A percentile compares a stretch with the other conserved stretches of the same genome.
Evolutionary conservation across 1,284 basidiomycete genomes (phyloP).

Genomic region (Retiboletus flavoniger): DNA sequence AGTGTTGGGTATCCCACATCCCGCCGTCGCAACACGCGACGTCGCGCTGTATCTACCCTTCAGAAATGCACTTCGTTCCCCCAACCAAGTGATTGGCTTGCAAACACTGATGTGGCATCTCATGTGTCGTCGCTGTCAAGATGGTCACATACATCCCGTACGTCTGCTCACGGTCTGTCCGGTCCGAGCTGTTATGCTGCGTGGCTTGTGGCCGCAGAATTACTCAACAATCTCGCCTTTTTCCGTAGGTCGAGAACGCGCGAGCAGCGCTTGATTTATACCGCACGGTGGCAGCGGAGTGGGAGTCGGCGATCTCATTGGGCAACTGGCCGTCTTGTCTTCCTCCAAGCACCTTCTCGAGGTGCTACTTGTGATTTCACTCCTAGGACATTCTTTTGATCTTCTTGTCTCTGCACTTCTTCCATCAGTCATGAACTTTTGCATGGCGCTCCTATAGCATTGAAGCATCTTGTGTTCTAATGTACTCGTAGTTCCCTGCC

Average conservation of each 20-base stretch:
- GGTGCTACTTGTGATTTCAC: constrained; percentile 59
- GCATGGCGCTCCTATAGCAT: constrained; percentile 11
- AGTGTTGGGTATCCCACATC: constrained; percentile 81
- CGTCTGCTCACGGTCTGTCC: constrained; percentile 29
- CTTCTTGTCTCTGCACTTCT: constrained; percentile 16
- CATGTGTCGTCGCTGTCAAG: constrained; percentile 72
- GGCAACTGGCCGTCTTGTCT: constrained; percentile 74
- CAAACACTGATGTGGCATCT: constrained; percentile 77
- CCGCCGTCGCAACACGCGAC: constrained; percentile 76
- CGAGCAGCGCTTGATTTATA: constrained; percentile 75
- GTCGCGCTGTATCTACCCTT: constrained; percentile 79
- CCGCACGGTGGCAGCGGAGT: constrained; percentile 61
- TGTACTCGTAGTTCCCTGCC: constrained; percentile 21
- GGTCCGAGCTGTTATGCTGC: not conserved
- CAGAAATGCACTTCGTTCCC: constrained; percentile 61
- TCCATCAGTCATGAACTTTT: constrained; percentile 1
- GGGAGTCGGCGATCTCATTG: constrained; percentile 60
- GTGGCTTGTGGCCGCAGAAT: constrained; percentile 3
- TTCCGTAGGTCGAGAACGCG: constrained; percentile 69
- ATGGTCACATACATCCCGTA: constrained; percentile 68
- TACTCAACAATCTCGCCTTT: constrained; percentile 15
- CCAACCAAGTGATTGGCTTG: constrained; percentile 66
- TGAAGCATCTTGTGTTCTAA: constrained; percentile 22
- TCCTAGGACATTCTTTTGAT: constrained; percentile 5
- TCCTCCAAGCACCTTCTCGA: constrained; percentile 74